These are phyloP conservation scores for Euphrasia arctica DNA, from an alignment of 305 asterid species.

Conservation along the genomic window DNA sequence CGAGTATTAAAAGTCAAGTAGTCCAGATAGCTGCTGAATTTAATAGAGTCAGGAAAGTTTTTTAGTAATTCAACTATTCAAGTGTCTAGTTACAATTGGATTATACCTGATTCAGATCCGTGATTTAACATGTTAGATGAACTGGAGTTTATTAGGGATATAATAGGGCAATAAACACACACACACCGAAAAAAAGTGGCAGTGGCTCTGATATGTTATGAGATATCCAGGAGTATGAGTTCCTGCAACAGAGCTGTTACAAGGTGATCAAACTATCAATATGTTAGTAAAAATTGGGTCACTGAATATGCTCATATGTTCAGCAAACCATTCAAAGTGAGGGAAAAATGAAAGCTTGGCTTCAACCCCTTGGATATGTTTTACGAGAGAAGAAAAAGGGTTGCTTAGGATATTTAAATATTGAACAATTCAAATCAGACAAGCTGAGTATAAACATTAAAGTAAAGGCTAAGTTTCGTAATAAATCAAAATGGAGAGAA, in stretches of 20 bases:
- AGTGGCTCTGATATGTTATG: constrained; percentile 35
- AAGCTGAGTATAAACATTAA: constrained; percentile 12
- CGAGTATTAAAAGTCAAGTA: background rate
- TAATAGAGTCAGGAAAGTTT: background rate
- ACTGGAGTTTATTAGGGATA: background rate
- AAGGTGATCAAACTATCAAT: constrained; percentile 29
- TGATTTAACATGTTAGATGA: constrained; percentile 1
- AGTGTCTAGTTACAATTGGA: background rate
- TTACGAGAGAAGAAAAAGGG: background rate
- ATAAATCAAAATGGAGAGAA: constrained; percentile 22
- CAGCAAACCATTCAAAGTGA: constrained; percentile 16
- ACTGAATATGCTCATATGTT: constrained; percentile 18
- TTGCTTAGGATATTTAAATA: constrained; percentile 6
- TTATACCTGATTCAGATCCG: constrained; percentile 12
- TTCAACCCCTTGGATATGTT: constrained; percentile 16
- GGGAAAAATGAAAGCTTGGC: constrained; percentile 5
- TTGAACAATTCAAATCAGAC: constrained; percentile 9
- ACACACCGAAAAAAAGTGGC: constrained; percentile 21
- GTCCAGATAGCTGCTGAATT: background rate
- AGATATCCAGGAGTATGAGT: constrained; percentile 34
- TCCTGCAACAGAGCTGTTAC: constrained; percentile 50
- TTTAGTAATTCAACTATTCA: constrained; percentile 6
- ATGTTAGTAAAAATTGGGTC: constrained; percentile 35
- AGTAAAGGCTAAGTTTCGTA: constrained; percentile 18
- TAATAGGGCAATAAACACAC: constrained; percentile 2